Evolutionary conservation across 495 filamentous ascomycete genomes (phyloP), one percentile per base, ranked within the genome.

Genomic region (Penicillium turbatum): DNA sequence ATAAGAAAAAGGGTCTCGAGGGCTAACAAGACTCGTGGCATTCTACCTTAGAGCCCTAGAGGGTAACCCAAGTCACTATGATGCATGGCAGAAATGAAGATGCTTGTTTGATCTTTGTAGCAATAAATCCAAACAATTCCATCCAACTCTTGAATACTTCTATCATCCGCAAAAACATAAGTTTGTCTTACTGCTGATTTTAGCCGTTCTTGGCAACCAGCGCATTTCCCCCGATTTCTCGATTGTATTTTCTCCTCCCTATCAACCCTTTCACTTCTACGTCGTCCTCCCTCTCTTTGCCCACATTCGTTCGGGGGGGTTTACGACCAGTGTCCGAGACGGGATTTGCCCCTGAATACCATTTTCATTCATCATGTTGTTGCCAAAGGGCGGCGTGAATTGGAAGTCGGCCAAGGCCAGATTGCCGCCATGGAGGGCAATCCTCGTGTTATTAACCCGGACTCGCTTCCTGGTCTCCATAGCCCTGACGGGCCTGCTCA

Each of bases 351-450:
- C 48, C 15, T 48, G 44, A 44, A 27, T 49, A 37, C 21, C 13
- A 32, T 26, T 21, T 35, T 40, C 7, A 15, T 6, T 30, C 47
- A 57, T 39, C 43, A 89, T 89, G 86, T 75, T 95, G 69, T 79
- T 93, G 58, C 87, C 88, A 47, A 95, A 95, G 72, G 88, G 88
- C 70, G 89, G 88, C 71, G 81, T 95, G 65, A 93, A 80, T 69
- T 97, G 92, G 89, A 96, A 96, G 77, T 87, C 90, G 59, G 84
- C 95, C 48, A 86, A 79, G 72, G 79, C 88, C 59, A 79, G 85
- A 53, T 75, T 97, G 59, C 92, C 92, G 3, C 90, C 91, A 53
- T 84, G 86, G 59, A 81, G 89, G 73, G 88, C 88, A 35, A 71
- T 98, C 70, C 79, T 86, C 68, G 76, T 87, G 44, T 80, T 90